Percentiles rank a stretch among this genome's conserved stretches.
Evolutionary conservation across 352 stramenopile species (phyloP).

Genomic region (Globisporangium cystogenes): DNA sequence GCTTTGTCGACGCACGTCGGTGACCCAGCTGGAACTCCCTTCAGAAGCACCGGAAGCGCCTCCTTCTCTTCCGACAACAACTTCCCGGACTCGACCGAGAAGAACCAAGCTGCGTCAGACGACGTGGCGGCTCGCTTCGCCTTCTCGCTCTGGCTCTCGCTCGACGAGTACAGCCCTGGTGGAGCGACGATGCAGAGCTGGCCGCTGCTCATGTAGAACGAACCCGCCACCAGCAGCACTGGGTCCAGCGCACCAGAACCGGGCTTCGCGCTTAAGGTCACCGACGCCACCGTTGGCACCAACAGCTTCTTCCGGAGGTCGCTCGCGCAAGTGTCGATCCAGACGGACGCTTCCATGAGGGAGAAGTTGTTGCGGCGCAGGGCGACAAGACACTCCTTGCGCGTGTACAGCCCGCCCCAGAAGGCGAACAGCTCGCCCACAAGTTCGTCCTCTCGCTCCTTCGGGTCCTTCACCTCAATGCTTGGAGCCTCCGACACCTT

Average conservation of each 20-base stretch:
- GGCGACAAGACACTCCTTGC: constrained; percentile 54
- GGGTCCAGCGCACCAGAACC: constrained; percentile 46
- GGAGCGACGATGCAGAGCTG: constrained; percentile 64
- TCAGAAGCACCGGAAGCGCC: constrained; percentile 34
- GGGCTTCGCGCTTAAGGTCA: constrained; percentile 23
- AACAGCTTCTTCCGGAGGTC: constrained; percentile 40
- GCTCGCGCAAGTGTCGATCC: constrained; percentile 36
- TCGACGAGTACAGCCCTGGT: constrained; percentile 43
- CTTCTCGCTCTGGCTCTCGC: constrained; percentile 30
- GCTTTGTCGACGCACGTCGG: constrained; percentile 48
- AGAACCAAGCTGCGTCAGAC: constrained; percentile 66
- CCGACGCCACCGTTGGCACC: constrained; percentile 27
- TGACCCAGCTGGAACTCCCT: constrained; percentile 55
- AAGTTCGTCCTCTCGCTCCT: constrained; percentile 19
- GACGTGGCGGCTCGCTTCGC: constrained; percentile 37
- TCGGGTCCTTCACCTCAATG: not conserved
- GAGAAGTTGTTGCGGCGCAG: constrained; percentile 37
- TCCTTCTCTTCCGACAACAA: constrained; percentile 20
- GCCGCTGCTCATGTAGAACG: constrained; percentile 53
- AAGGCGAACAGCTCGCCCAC: constrained; percentile 39
- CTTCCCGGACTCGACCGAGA: constrained; percentile 39
- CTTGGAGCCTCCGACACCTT: not conserved
- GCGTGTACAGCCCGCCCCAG: constrained; percentile 58
- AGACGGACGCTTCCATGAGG: constrained; percentile 34
- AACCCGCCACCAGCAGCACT: constrained; percentile 66